Evolutionary conservation across 108 stramenopile genomes (phyloP), one percentile per base, ranked within the genome.

Genomic region (Cyclotella atomus): DNA sequence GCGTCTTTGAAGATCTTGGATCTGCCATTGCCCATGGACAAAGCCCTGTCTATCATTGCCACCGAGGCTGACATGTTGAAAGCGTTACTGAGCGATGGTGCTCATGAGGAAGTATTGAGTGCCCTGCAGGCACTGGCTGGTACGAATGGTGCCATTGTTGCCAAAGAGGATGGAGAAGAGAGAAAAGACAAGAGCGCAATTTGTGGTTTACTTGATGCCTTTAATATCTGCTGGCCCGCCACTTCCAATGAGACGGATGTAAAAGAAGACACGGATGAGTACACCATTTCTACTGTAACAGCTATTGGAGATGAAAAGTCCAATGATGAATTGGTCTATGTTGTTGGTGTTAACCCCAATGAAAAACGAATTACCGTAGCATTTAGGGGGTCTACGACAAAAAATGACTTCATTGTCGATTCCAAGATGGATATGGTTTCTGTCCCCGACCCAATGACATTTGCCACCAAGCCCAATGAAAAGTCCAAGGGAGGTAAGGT

Each of bases 311-410:
- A 92, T 71, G 63, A 76, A 16, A 85, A 81, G 38, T 49, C 65
- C 43, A 73, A 61, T 34, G 83, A 87, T 49, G 91, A 89, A 47
- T 59, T 89, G 60, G 88, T 92, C 16, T 87, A 88, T 77, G 85
- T 75, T 19, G 67, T 92, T 36, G 81, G 79, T 0, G 68, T 87
- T 0, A 88, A 88, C 61, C 83, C 70, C 7, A 46, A 27, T 2
- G 56, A 63, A 20, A 65, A 77, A 25, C 70, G 87, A 2, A 84
- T 92, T 45, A 86, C 81, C 3, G 76, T 92, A 14, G 44, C 77
- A 7, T 92, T 92, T 64, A 83, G 89, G 20, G 91, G 91, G 47
- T 79, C 77, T 4, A 86, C 78, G 19, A 92, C 89, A 7, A 67
- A 74, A 41, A 57, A 76, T n/a, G 91, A 92, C 64, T 92, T 88